A percentile compares a stretch with the other conserved stretches of the same genome.
Conservation (phyloP, 495 filamentous ascomycete species). For the Neurospora sp. region DNA sequence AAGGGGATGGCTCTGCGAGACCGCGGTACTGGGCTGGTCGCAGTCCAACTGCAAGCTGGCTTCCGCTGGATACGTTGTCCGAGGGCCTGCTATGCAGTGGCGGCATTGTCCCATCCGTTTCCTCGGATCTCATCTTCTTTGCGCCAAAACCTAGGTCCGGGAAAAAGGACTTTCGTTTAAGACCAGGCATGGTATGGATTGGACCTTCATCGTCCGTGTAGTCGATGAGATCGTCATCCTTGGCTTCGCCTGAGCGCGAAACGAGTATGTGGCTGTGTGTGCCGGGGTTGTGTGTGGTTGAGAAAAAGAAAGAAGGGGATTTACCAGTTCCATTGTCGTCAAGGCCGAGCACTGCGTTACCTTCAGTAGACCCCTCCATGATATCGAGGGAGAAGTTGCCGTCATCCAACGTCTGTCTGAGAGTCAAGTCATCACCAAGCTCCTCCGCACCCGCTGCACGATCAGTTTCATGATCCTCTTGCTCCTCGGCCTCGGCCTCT, state of each 20-base stretch:
- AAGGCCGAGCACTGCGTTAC: background rate
- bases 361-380: background rate
- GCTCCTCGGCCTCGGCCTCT: background rate
- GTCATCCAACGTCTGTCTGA: background rate
- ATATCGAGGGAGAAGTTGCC: constrained; percentile 1
- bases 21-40: background rate
- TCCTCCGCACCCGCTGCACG: background rate
- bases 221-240: constrained; percentile 15
- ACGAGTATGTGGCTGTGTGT: background rate
- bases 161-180: background rate
- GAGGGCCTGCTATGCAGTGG: background rate
- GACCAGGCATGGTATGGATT: background rate
- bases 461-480: background rate
- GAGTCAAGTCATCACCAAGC: background rate
- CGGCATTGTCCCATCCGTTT: background rate
- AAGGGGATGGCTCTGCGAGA: background rate
- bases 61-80: background rate
- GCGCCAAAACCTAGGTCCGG: background rate
- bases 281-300: background rate
- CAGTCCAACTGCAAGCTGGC: background rate
- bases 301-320: constrained; percentile 5
- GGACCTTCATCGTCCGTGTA: constrained; percentile 22
- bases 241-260: background rate
- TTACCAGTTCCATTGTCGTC: constrained; percentile 17
- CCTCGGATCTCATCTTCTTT: background rate